These are phyloP conservation scores for Strobilomyces confusus DNA, from an alignment of 768 basidiomycete species.

Conservation along the genomic window DNA sequence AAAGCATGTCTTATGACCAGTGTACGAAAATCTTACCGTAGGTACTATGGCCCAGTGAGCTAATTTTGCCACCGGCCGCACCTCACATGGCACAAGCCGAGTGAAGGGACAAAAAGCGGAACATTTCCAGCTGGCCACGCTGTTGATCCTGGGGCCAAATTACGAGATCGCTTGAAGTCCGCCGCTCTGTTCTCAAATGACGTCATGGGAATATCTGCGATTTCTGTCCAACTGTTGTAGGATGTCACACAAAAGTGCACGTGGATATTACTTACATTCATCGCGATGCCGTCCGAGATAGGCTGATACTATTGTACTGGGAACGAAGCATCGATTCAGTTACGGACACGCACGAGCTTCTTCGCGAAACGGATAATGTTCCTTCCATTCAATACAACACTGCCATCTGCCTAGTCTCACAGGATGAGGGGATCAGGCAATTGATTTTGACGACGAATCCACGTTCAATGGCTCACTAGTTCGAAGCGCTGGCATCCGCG, in stretches of 20 bases:
- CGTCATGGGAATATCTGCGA: neutral
- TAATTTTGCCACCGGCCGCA: slow-evolving; percentile 21
- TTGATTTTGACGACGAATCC: neutral
- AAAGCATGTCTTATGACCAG: slow-evolving; percentile 16
- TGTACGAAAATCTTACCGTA: neutral
- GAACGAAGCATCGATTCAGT: neutral
- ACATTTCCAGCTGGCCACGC: neutral
- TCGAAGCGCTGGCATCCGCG: slow-evolving; percentile 5
- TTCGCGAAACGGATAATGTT: slow-evolving; percentile 6
- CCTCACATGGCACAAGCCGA: neutral
- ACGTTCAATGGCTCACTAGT: slow-evolving; percentile 4
- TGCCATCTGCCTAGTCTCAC: neutral
- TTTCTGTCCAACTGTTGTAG: neutral
- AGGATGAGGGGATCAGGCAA: neutral
- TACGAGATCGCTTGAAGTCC: slow-evolving; percentile 1
- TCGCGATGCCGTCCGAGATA: slow-evolving; percentile 9
- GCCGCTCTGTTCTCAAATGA: slow-evolving; percentile 6
- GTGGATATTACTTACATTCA: neutral
- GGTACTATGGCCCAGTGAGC: slow-evolving; percentile 4
- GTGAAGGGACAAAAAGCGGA: neutral
- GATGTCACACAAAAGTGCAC: neutral
- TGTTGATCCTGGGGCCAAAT: neutral
- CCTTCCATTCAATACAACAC: neutral
- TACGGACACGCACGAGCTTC: neutral
- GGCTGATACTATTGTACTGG: neutral